phyloP scores from a whole-genome alignment of 257 asterid species.

The Rauvolfia tetraphylla region DNA sequence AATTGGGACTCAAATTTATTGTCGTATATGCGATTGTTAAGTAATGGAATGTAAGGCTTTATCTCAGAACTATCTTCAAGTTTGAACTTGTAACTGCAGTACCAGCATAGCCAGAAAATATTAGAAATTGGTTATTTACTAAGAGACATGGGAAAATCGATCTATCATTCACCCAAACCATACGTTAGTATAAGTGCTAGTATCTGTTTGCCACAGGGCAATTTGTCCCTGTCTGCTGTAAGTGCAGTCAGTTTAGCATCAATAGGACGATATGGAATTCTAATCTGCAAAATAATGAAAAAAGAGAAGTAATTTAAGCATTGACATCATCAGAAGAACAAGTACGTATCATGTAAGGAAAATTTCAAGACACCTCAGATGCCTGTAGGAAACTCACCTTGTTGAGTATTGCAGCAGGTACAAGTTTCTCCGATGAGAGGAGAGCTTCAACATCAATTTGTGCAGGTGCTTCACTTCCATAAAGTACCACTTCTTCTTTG shows the following conservation, averaged over 20 bases:
- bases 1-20: conserved; percentile 96
- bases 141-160: conserved; percentile 2
- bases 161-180: conserved; percentile 27
- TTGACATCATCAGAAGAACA: neutral
- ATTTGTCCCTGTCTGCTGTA: conserved; percentile 79
- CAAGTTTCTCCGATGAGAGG: conserved; percentile 78
- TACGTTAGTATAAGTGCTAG: conserved; percentile 78
- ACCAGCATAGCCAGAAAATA: conserved; percentile 27
- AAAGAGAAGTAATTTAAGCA: neutral
- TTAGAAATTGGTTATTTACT: conserved; percentile 12
- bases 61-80: conserved; percentile 82
- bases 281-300: conserved; percentile 49
- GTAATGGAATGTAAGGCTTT: conserved; percentile 83
- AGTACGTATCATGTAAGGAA: neutral
- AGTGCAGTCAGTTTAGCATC: conserved; percentile 78
- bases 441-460: conserved; percentile 83
- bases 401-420: conserved; percentile 76
- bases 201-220: conserved; percentile 88
- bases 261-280: conserved; percentile 82
- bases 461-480: conserved; percentile 93
- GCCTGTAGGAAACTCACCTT: conserved; percentile 45
- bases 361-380: neutral
- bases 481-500: conserved; percentile 72
- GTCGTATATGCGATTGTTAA: conserved; percentile 93
- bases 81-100: conserved; percentile 84